These are phyloP conservation scores for Ustilago tritici DNA, from an alignment of 1,284 basidiomycete genomes.

Conservation along the genomic window DNA sequence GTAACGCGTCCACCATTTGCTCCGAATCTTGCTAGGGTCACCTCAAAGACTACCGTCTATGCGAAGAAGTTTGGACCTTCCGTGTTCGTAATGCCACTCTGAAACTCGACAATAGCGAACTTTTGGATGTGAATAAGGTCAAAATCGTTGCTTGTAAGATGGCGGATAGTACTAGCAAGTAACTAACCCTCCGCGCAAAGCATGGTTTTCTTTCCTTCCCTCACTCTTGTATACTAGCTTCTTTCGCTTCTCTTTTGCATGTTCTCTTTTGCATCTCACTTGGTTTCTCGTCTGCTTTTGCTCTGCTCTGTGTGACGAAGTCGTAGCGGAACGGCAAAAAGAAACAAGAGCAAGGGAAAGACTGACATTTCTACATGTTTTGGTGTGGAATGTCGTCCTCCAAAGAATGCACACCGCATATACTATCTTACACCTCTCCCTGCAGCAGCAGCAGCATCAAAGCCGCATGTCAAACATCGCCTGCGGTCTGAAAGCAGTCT, in stretches of 20 bases:
- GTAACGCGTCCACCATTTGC: too few species aligned
- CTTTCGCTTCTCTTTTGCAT: not conserved
- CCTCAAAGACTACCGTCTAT: conserved; percentile 65
- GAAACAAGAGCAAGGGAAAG: not conserved
- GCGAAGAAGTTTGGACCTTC: conserved; percentile 70
- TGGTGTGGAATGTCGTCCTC: conserved; percentile 13
- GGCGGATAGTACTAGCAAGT: conserved; percentile 48
- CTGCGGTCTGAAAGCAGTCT: too few species aligned
- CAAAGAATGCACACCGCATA: conserved; percentile 25
- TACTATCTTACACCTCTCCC: not conserved
- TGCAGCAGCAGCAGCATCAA: not conserved
- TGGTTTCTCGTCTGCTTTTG: not conserved
- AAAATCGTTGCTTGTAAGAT: conserved; percentile 70
- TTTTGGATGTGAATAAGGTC: conserved; percentile 62
- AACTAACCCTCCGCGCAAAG: not conserved
- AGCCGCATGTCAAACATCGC: conserved; percentile 10
- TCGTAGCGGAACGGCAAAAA: not conserved
- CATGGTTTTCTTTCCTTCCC: not conserved
- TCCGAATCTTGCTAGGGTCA: conserved; percentile 50
- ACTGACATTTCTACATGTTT: conserved; percentile 3
- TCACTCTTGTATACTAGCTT: not conserved
- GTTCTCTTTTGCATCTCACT: not conserved
- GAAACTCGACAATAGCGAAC: conserved; percentile 67
- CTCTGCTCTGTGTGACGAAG: too few species aligned
- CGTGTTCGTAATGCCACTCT: conserved; percentile 64